These are phyloP conservation scores for Tephrocybe sp. DNA, from an alignment of 768 basidiomycete genomes.

Conservation along the genomic window DNA sequence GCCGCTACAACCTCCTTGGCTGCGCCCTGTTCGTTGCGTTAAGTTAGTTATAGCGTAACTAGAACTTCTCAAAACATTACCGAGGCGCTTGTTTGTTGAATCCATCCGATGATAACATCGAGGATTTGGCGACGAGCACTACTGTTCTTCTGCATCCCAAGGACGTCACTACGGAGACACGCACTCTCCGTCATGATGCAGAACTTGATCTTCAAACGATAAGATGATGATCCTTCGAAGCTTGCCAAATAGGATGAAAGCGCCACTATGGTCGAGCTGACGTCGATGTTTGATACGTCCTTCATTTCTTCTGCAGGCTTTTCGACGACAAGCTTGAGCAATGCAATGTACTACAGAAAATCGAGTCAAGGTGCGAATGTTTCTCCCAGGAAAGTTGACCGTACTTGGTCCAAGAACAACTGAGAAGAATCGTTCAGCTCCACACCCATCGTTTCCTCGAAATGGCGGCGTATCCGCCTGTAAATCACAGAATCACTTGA, in stretches of 20 bases:
- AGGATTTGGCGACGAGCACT: slow-evolving; percentile 66
- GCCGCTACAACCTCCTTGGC: slow-evolving; percentile 34
- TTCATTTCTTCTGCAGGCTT: slow-evolving; percentile 57
- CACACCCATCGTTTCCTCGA: slow-evolving; percentile 43
- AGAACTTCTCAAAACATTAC: slow-evolving; percentile 34
- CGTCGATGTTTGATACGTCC: slow-evolving; percentile 60
- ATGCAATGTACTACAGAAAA: slow-evolving; percentile 58
- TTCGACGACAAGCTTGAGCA: slow-evolving; percentile 78
- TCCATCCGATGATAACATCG: slow-evolving; percentile 81
- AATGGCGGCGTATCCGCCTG: slow-evolving; percentile 51
- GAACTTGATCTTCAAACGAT: slow-evolving; percentile 73
- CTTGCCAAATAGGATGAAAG: slow-evolving; percentile 67
- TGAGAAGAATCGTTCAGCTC: slow-evolving; percentile 40
- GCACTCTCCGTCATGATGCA: slow-evolving; percentile 70
- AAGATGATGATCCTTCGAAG: slow-evolving; percentile 48
- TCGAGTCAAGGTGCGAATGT: not conserved
- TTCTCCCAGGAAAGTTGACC: slow-evolving; percentile 1
- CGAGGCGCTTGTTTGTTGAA: slow-evolving; percentile 40
- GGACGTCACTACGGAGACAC: slow-evolving; percentile 56
- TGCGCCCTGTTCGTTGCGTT: slow-evolving; percentile 23
- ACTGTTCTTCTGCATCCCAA: slow-evolving; percentile 67
- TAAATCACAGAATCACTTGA: not conserved
- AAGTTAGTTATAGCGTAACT: not conserved
- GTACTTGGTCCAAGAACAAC: slow-evolving; percentile 74
- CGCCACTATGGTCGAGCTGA: slow-evolving; percentile 55